Evolutionary conservation across 169 alveolate species (phyloP).

Genomic region (Ichthyophthirius multifiliis): DNA sequence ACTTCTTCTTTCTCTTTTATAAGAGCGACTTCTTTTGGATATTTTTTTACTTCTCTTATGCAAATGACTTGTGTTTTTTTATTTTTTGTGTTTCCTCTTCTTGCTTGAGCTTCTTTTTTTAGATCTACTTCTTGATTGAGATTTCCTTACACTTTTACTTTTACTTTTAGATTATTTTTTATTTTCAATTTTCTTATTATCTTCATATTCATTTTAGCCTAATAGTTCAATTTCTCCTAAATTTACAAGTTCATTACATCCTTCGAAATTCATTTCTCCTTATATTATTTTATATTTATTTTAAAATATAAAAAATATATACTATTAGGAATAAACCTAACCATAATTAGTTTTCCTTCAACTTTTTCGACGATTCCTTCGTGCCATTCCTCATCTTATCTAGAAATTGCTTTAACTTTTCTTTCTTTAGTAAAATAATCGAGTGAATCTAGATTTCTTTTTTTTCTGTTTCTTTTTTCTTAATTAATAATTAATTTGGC

Average conservation of each 20-base stretch:
- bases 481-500: constrained; percentile 37
- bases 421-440: constrained; percentile 19
- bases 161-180: constrained; percentile 2
- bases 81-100: neutral
- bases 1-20: neutral
- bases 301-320: neutral
- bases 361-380: constrained; percentile 13
- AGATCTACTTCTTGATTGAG: constrained; percentile 7
- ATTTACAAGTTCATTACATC: constrained; percentile 8
- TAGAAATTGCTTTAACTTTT: constrained; percentile 30
- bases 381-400: constrained; percentile 55
- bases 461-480: constrained; percentile 52
- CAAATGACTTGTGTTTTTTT: neutral
- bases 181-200: neutral
- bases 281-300: neutral
- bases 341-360: constrained; percentile 8
- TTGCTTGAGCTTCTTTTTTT: neutral
- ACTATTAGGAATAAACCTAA: neutral
- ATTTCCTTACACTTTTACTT: neutral
- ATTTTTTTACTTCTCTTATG: neutral
- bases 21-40: neutral
- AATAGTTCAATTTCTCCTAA: constrained; percentile 41
- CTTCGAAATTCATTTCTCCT: constrained; percentile 3
- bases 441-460: constrained; percentile 22
- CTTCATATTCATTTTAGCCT: neutral